Base-by-base conservation (phyloP, 1,284 basidiomycete species). In the Cryptococcus wingfieldii region DNA sequence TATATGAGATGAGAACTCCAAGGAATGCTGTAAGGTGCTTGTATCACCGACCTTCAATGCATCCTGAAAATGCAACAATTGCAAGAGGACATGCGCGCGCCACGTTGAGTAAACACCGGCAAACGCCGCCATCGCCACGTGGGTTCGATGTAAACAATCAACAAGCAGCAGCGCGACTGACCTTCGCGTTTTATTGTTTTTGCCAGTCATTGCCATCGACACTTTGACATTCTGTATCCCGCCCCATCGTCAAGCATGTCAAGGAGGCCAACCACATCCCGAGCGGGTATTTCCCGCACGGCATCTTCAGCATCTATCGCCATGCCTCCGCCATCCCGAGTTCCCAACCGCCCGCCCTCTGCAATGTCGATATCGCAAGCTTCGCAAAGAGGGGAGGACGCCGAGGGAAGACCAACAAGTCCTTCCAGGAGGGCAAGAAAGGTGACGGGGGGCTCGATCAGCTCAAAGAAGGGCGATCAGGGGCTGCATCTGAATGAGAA, bases 261-360 rank as follows among this genome's bases (percentile, higher is more conserved):
- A 38, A 49, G 68, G 14, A 59, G 63, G 46, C 63, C 62, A 12
- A 59, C 66, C 10, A 44, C 62, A 10, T 46, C 53, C 18, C 51
- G 41, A 27, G 19, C 50, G 39, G 53, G 43, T 19, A 37, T 65
- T 27, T 27, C 62, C 16, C 58, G 67, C 13, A 53, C 60, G 16
- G 50, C 63, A 2, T 69, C 69, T 4, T 60, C 62, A 8, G 64
- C 64, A 23, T 66, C 67, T 7, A 51, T 68, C 2, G 59, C 68
- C 19, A 69, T 69, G 69, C 68, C 69, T 3, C 68, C 68, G 14
- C 68, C 69, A 31, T 50, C 51, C 4, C 56, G 59, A 54, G 50
- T 66, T 18, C 62, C 65, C 13, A 56, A 54, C 49, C 55, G 64
- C 18, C 60, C 63, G 9, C 60, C 62, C 13, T 64, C 62, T 16